A percentile compares a stretch with the other conserved stretches of the same genome.
These are phyloP conservation scores for Zangia roseola DNA, from an alignment of 768 basidiomycete genomes.

Conservation along the genomic window DNA sequence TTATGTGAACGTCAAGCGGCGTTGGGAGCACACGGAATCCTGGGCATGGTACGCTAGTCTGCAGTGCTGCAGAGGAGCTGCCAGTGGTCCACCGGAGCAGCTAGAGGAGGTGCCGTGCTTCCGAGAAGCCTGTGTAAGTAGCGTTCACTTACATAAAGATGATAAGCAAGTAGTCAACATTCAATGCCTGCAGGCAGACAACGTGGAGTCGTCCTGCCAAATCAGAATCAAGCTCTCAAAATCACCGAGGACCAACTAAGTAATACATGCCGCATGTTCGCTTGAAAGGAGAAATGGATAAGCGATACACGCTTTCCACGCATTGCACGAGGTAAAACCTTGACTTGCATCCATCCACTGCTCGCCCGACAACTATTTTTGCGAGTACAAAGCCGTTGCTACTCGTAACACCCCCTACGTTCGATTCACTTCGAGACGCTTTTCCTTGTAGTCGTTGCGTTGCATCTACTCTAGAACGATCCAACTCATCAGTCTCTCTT, in stretches of 20 bases:
- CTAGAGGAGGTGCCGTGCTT: too few relatives aligned
- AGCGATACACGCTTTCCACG: slow-evolving; percentile 53
- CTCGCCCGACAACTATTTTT: slow-evolving; percentile 24
- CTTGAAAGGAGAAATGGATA: slow-evolving; percentile 44
- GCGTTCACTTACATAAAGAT: slow-evolving; percentile 43
- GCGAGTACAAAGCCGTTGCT: slow-evolving; percentile 27
- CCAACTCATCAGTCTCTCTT: slow-evolving; percentile 35
- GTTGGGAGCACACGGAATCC: background rate
- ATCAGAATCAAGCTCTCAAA: slow-evolving; percentile 53
- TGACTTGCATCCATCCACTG: slow-evolving; percentile 30
- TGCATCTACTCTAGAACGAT: slow-evolving; percentile 25
- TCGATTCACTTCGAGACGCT: slow-evolving; percentile 57
- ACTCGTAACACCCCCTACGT: slow-evolving; percentile 33
- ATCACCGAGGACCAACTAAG: slow-evolving; percentile 31
- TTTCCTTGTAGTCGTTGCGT: slow-evolving; percentile 33
- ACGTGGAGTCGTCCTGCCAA: slow-evolving; percentile 54
- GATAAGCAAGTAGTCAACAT: slow-evolving; percentile 39
- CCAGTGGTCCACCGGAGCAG: too few relatives aligned
- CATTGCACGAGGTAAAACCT: slow-evolving; percentile 44
- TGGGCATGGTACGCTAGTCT: background rate
- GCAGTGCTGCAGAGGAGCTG: too few relatives aligned
- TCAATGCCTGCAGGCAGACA: slow-evolving; percentile 74
- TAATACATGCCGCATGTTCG: slow-evolving; percentile 33
- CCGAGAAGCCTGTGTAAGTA: slow-evolving; percentile 12
- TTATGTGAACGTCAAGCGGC: too few relatives aligned